Conservation (phyloP, 768 basidiomycete genomes). For the Trametes cingulata region DNA sequence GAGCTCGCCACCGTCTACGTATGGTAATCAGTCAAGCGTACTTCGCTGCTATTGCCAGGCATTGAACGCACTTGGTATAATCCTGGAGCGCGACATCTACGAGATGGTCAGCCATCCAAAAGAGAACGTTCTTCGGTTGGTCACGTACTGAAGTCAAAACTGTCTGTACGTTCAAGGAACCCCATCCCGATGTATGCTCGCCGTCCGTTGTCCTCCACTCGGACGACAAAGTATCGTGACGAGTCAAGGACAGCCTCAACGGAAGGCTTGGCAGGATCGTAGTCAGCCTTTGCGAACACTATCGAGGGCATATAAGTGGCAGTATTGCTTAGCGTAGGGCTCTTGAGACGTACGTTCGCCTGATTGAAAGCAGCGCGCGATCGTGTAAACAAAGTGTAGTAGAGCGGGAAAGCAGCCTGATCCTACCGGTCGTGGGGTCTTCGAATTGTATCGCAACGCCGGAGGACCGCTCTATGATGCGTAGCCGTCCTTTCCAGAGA, state of each 20-base stretch:
- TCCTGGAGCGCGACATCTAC: constrained; percentile 85
- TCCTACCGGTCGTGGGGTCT: constrained; percentile 74
- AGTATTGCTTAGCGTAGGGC: background rate
- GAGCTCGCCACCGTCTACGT: constrained; percentile 62
- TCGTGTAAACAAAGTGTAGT: constrained; percentile 19
- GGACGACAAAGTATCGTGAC: constrained; percentile 91
- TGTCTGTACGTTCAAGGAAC: constrained; percentile 83
- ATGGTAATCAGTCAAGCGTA: background rate
- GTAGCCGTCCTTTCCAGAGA: constrained; percentile 89
- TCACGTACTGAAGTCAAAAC: constrained; percentile 87
- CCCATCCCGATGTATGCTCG: constrained; percentile 95
- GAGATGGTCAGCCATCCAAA: background rate
- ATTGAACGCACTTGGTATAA: constrained; percentile 66
- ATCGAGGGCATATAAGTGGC: constrained; percentile 3
- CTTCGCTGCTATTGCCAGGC: background rate
- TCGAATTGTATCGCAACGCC: constrained; percentile 77
- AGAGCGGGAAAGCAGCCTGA: too few relatives aligned
- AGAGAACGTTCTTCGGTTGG: background rate
- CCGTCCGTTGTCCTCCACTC: constrained; percentile 84
- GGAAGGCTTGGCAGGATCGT: constrained; percentile 73
- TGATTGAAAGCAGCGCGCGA: background rate
- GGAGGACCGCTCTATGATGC: constrained; percentile 76
- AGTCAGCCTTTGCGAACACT: constrained; percentile 89
- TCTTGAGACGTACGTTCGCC: constrained; percentile 19
- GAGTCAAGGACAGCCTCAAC: constrained; percentile 98